Evolutionary conservation across 2,329 filamentous ascomycete species (phyloP), one percentile per base, ranked within the genome.

Genomic region (Colletotrichum sp.): DNA sequence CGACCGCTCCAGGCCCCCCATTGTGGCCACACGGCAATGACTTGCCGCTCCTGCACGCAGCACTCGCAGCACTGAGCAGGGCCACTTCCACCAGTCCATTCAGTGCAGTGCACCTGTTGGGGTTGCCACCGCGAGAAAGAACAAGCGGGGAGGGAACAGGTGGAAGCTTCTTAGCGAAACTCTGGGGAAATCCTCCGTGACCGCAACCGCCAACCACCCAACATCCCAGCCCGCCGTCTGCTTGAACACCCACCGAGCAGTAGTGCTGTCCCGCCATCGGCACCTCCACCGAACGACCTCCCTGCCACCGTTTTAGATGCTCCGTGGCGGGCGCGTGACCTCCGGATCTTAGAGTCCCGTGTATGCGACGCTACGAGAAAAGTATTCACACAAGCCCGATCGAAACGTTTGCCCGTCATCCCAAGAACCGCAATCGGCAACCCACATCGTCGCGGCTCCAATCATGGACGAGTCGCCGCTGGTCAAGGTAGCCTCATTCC

Each of bases 391-490:
- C 57, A 57, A 52, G n/a, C 55, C 55, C 57, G 30, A 57, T 39
- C 39, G 28, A 34, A 16, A 24, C 39, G 26, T 34, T 30, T 8
- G 43, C 39, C 43, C 67, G 21, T 43, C 34, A 28, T 71, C 73
- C 12, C n/a, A 30, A 43, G 57, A 68, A 26, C 39, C 63, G 52
- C n/a, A 28, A 59, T 39, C 57, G 48, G 32, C 57, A 73, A 18
- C 26, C 59, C 21, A 57, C 30, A 52, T 43, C 63, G n/a, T 48
- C 52, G 60, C 67, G 26, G 64, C 28, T 52, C 13, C 55, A 43
- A 71, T 39, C 67, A 95, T 96, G 94, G 94, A 96, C 82, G 88
- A 90, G 34, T 91, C 94, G 72, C 90, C 93, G 59, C 85, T 96
- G 78, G 93, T 90, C 80, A 88, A 93, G 86, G 93, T 93, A 87